These are phyloP conservation scores for Posidonia oceanica DNA, from an alignment of 116 monocot species.

Conservation along the genomic window DNA sequence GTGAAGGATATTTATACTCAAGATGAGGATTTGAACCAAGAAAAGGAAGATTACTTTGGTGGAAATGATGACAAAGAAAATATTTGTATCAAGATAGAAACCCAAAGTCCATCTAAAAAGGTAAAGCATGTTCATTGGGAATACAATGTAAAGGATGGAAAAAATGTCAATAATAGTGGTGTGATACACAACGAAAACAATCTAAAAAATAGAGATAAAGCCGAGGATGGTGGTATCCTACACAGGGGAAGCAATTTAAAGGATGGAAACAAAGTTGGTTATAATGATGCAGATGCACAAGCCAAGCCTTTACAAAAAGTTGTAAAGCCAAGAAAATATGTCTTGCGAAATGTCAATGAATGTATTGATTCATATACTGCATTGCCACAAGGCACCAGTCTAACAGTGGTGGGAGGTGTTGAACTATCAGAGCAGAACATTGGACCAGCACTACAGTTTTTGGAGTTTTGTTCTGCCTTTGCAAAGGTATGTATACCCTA, in stretches of 20 bases:
- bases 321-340: constrained; percentile 12
- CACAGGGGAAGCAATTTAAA: too few relatives aligned
- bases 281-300: too few relatives aligned
- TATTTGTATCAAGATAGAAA: background rate
- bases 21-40: background rate
- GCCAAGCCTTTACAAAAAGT: constrained; percentile 5
- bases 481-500: constrained; percentile 37
- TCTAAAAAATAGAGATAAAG: too few relatives aligned
- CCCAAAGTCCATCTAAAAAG: background rate
- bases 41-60: background rate
- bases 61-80: constrained; percentile 3
- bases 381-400: constrained; percentile 34
- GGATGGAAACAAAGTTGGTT: background rate
- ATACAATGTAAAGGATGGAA: background rate
- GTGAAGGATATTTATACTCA: too few relatives aligned
- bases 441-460: constrained; percentile 63
- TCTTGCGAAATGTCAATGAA: background rate
- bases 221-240: too few relatives aligned
- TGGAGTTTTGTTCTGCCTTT: constrained; percentile 73
- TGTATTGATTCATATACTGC: background rate
- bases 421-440: constrained; percentile 39
- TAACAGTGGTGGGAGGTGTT: constrained; percentile 39
- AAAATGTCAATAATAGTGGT: too few relatives aligned
- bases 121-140: background rate
- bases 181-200: too few relatives aligned